Percentiles rank a stretch among this genome's conserved stretches.
phyloP scores from a whole-genome alignment of 805 yeast species.

The Millerozyma miso region DNA sequence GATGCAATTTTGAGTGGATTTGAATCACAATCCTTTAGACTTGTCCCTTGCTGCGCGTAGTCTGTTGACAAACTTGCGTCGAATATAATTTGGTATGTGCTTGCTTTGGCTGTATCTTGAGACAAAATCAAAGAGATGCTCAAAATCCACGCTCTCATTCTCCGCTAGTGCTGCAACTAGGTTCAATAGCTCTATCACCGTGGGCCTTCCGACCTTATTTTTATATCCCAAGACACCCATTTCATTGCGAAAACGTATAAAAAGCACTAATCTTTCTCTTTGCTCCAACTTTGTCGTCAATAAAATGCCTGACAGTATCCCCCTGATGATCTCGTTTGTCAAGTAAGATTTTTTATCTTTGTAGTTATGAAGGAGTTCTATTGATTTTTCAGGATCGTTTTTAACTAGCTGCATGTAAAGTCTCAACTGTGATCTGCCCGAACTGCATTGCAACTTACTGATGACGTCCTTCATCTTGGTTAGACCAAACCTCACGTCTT shows the following conservation, averaged over 20 bases:
- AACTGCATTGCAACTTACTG: slow-evolving; percentile 10
- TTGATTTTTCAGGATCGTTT: slow-evolving; percentile 22
- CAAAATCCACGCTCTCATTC: slow-evolving; percentile 4
- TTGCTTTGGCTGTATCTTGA: slow-evolving; percentile 7
- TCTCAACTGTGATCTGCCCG: slow-evolving; percentile 7
- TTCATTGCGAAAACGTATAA: slow-evolving; percentile 14
- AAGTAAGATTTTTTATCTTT: slow-evolving; percentile 16
- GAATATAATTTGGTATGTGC: slow-evolving; percentile 5
- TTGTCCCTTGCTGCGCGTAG: neutral
- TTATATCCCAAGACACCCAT: slow-evolving; percentile 11
- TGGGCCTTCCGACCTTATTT: slow-evolving; percentile 11
- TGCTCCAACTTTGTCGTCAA: slow-evolving; percentile 11
- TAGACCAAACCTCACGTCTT: slow-evolving; percentile 7
- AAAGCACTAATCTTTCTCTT: slow-evolving; percentile 15
- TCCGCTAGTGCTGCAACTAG: slow-evolving; percentile 5
- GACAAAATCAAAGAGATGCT: slow-evolving; percentile 6
- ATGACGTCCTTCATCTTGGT: slow-evolving; percentile 17
- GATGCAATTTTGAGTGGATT: neutral
- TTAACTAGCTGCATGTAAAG: slow-evolving; percentile 24
- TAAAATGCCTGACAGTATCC: slow-evolving; percentile 27
- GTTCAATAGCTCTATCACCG: slow-evolving; percentile 13
- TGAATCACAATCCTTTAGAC: neutral
- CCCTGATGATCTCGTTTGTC: slow-evolving; percentile 14
- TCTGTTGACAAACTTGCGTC: slow-evolving; percentile 6
- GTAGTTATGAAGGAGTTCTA: slow-evolving; percentile 21